Evolutionary conservation across 352 stramenopile genomes (phyloP).

Genomic region (Phytophthora sp.): DNA sequence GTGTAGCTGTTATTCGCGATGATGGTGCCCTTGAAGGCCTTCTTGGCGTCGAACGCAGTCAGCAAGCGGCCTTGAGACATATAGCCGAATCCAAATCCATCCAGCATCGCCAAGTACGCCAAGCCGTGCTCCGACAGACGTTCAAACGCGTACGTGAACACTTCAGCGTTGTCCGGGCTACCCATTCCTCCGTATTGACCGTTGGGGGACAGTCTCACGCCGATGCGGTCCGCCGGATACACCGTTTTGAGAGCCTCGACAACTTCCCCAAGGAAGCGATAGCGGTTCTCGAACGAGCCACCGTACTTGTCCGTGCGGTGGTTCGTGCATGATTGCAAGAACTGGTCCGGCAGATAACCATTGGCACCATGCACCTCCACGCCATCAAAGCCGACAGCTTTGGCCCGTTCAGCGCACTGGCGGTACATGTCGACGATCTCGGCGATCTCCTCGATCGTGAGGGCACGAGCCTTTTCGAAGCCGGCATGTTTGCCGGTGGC

Average conservation of each 20-base stretch:
- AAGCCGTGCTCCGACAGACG: constrained; percentile 2
- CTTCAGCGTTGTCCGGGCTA: constrained; percentile 5
- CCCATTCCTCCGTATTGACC: constrained; percentile 1
- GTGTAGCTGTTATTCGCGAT: constrained; percentile 10
- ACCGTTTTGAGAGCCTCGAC: constrained; percentile 5
- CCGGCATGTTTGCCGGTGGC: background rate
- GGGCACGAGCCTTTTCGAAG: constrained; percentile 2
- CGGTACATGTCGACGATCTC: constrained; percentile 8
- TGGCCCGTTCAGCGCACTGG: background rate
- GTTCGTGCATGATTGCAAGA: background rate
- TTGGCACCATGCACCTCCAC: constrained; percentile 2
- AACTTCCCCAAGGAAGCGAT: constrained; percentile 1
- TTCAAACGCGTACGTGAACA: constrained; percentile 6
- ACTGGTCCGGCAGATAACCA: background rate
- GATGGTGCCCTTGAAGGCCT: constrained; percentile 3
- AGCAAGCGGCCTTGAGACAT: background rate
- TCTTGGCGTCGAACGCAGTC: constrained; percentile 8
- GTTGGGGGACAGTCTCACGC: constrained; percentile 3
- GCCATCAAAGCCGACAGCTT: background rate
- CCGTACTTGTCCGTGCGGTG: constrained; percentile 11
- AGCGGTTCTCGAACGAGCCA: constrained; percentile 5
- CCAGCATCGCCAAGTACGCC: constrained; percentile 1
- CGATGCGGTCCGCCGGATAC: background rate
- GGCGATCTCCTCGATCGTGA: background rate
- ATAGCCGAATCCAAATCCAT: constrained; percentile 5